Conservation (phyloP, 1,139 yeast genomes). For the Pneumocystis oryctolagi region DNA sequence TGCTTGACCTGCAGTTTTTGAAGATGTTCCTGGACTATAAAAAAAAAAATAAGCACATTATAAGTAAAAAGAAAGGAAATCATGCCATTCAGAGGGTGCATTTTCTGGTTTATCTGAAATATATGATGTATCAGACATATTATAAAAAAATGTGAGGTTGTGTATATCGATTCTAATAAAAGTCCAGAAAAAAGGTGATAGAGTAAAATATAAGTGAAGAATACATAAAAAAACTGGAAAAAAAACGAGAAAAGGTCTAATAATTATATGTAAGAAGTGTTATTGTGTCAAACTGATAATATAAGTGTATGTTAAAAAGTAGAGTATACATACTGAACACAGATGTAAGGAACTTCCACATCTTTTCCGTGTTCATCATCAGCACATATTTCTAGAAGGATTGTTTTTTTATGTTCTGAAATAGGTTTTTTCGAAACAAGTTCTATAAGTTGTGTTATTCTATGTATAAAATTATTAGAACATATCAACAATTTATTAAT, state of each 20-base stretch:
- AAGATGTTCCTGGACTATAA: conserved; percentile 82
- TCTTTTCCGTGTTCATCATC: conserved; percentile 90
- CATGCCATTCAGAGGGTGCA: background rate
- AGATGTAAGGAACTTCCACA: conserved; percentile 76
- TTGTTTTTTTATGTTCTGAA: conserved; percentile 55
- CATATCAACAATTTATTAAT: background rate
- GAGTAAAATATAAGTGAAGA: background rate
- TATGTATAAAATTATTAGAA: conserved; percentile 30
- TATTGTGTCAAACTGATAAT: background rate
- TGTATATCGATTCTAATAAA: background rate
- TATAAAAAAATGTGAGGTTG: background rate
- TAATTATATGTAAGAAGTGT: background rate
- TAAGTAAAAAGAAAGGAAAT: background rate
- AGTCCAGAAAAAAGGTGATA: background rate
- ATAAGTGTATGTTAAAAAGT: background rate
- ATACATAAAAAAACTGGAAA: background rate
- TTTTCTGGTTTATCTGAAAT: background rate
- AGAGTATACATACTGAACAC: conserved; percentile 32
- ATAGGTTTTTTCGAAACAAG: conserved; percentile 71
- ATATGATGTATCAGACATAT: background rate
- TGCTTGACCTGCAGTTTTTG: conserved; percentile 81
- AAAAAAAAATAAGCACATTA: background rate
- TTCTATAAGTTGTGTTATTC: conserved; percentile 61
- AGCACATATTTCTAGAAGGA: conserved; percentile 79
- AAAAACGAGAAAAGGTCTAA: background rate